These are phyloP conservation scores for Penicillium macrosclerotiorum DNA, from an alignment of 495 filamentous ascomycete species.

Conservation along the genomic window DNA sequence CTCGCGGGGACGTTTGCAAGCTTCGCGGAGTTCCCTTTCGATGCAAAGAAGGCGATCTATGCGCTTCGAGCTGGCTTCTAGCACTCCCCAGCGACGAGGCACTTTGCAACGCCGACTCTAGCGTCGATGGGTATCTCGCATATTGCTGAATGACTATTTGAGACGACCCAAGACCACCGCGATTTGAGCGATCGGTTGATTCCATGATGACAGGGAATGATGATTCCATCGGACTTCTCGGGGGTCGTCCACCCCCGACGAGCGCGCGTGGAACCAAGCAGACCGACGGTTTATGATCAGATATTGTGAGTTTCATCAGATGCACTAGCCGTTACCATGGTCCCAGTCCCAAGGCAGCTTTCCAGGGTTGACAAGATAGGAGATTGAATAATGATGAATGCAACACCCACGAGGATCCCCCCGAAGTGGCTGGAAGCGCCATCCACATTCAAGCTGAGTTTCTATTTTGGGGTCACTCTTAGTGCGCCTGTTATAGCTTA, in stretches of 20 bases:
- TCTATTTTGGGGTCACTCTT: slow-evolving; percentile 24
- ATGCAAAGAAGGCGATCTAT: slow-evolving; percentile 40
- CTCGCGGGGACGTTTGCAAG: slow-evolving; percentile 42
- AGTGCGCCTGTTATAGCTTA: slow-evolving; percentile 11
- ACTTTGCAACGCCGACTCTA: slow-evolving; percentile 42
- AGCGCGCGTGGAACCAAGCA: not conserved
- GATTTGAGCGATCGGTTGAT: slow-evolving; percentile 26
- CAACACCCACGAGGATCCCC: slow-evolving; percentile 22
- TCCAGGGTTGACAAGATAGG: not conserved
- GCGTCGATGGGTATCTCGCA: slow-evolving; percentile 39
- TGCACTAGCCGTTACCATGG: slow-evolving; percentile 7
- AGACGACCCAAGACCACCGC: slow-evolving; percentile 28
- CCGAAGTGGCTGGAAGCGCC: slow-evolving; percentile 31
- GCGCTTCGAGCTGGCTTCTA: slow-evolving; percentile 35
- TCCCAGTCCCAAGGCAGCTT: not conserved
- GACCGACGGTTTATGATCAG: slow-evolving; percentile 4
- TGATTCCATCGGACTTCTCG: slow-evolving; percentile 26
- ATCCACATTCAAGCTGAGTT: slow-evolving; percentile 22
- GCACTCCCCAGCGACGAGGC: slow-evolving; percentile 45
- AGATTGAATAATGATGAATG: not conserved
- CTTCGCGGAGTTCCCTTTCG: slow-evolving; percentile 47
- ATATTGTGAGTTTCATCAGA: slow-evolving; percentile 11
- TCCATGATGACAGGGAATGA: slow-evolving; percentile 35
- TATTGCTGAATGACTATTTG: slow-evolving; percentile 45
- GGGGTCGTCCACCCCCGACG: slow-evolving; percentile 2